Evolutionary conservation across 2,329 filamentous ascomycete species (phyloP).

Genomic region (Microascus cirrosus): DNA sequence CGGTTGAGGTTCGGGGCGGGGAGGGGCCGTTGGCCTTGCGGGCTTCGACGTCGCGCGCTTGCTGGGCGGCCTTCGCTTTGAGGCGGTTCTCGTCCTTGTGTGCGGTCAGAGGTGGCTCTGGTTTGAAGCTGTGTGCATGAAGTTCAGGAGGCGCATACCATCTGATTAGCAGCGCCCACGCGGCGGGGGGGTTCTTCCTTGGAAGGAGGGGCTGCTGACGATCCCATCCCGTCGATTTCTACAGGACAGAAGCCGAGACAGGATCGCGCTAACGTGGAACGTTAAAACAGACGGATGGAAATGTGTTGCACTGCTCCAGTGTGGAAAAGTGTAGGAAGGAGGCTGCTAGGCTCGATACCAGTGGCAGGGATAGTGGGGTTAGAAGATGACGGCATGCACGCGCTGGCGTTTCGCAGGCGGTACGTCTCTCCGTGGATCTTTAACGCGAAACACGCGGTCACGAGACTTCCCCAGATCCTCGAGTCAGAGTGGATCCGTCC

Average conservation of each 20-base stretch:
- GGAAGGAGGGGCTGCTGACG: slow-evolving; percentile 30
- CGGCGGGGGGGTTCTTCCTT: slow-evolving; percentile 22
- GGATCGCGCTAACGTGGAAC: no score
- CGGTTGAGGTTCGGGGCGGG: slow-evolving; percentile 43
- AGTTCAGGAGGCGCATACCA: slow-evolving; percentile 36
- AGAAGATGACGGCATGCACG: not conserved
- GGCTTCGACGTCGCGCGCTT: slow-evolving; percentile 57
- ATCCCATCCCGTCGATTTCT: slow-evolving; percentile 27
- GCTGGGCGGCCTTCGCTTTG: slow-evolving; percentile 75
- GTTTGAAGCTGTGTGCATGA: not conserved
- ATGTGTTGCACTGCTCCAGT: not conserved
- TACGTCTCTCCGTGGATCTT: not conserved
- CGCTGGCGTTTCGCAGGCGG: not conserved
- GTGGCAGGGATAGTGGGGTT: not conserved
- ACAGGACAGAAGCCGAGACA: not conserved
- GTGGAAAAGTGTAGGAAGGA: not conserved
- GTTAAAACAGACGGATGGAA: not conserved
- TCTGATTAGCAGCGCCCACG: slow-evolving; percentile 41
- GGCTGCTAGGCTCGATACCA: not conserved
- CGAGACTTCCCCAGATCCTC: not conserved
- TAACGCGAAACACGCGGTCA: not conserved
- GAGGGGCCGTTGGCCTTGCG: slow-evolving; percentile 30
- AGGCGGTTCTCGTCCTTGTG: slow-evolving; percentile 74
- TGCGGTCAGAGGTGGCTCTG: not conserved
- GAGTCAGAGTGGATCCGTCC: not conserved